Conservation (phyloP, 2,329 filamentous ascomycete species). For the Blastomyces parvus region DNA sequence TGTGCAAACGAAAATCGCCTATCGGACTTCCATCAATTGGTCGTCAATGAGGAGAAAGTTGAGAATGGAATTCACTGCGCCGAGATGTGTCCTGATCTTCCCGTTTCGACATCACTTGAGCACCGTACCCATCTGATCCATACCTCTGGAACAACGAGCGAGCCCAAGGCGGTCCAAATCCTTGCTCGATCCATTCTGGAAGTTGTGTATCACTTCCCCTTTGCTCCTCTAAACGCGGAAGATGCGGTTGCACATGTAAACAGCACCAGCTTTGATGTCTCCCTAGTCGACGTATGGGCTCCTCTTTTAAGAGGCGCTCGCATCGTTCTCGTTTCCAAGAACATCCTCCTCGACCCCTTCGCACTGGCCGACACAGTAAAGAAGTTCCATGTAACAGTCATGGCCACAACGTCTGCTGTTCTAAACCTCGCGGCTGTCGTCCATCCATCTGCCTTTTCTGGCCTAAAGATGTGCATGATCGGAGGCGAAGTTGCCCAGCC, state of each 20-base stretch:
- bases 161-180: slow-evolving; percentile 19
- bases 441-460: slow-evolving; percentile 14
- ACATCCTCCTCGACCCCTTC: slow-evolving; percentile 12
- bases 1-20: slow-evolving; percentile 4
- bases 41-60: neutral
- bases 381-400: slow-evolving; percentile 12
- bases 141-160: slow-evolving; percentile 11
- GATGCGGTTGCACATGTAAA: slow-evolving; percentile 19
- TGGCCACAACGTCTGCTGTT: slow-evolving; percentile 17
- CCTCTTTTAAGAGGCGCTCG: slow-evolving; percentile 16
- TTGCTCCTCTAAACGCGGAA: slow-evolving; percentile 12
- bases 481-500: slow-evolving; percentile 19
- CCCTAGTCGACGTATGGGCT: slow-evolving; percentile 22
- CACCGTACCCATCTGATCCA: slow-evolving; percentile 11
- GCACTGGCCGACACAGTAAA: slow-evolving; percentile 10
- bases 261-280: slow-evolving; percentile 21
- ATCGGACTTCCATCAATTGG: neutral
- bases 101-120: slow-evolving; percentile 5
- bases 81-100: neutral
- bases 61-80: neutral
- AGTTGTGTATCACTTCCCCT: slow-evolving; percentile 17
- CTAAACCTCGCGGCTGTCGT: slow-evolving; percentile 15
- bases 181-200: slow-evolving; percentile 17
- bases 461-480: slow-evolving; percentile 12
- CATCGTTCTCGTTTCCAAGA: slow-evolving; percentile 15